A percentile compares a stretch with the other conserved stretches of the same genome.
These are phyloP conservation scores for Leccinum griseonigrum DNA, from an alignment of 1,284 basidiomycete genomes.

Conservation along the genomic window DNA sequence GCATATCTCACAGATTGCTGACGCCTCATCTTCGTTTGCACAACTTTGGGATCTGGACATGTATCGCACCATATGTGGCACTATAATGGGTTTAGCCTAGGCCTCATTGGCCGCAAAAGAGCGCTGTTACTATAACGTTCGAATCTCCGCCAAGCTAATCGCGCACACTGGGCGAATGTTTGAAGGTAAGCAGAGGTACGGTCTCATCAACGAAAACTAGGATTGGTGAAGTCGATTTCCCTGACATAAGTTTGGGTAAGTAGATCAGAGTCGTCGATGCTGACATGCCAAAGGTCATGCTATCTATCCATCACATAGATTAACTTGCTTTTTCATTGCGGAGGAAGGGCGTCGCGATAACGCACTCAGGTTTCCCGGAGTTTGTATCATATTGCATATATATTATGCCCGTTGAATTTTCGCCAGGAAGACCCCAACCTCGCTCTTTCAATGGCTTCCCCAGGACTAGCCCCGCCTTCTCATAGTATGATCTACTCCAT, in stretches of 20 bases:
- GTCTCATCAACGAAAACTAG: not conserved
- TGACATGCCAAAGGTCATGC: not conserved
- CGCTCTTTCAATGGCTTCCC: constrained; percentile 3
- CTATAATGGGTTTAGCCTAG: not conserved
- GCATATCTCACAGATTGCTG: not conserved
- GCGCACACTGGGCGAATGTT: not conserved
- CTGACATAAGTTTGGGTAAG: not conserved
- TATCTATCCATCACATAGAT: constrained; percentile 2
- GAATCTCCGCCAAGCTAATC: not conserved
- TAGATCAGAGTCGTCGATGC: not conserved
- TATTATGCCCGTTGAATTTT: constrained; percentile 2
- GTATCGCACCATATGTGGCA: not conserved
- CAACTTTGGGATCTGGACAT: not conserved
- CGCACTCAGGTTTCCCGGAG: not conserved
- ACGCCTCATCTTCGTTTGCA: not conserved
- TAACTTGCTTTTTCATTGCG: not conserved
- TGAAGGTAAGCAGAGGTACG: not conserved
- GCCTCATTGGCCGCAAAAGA: not conserved
- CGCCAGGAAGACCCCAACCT: not conserved
- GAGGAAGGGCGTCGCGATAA: constrained; percentile 1
- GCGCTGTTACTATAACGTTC: not conserved
- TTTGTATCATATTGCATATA: not conserved
- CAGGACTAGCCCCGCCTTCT: not conserved
- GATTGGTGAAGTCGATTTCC: not conserved
- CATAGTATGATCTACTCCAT: not conserved